Conservation (phyloP, 345 rosid genomes). For the Hibiscus tridactylites region DNA sequence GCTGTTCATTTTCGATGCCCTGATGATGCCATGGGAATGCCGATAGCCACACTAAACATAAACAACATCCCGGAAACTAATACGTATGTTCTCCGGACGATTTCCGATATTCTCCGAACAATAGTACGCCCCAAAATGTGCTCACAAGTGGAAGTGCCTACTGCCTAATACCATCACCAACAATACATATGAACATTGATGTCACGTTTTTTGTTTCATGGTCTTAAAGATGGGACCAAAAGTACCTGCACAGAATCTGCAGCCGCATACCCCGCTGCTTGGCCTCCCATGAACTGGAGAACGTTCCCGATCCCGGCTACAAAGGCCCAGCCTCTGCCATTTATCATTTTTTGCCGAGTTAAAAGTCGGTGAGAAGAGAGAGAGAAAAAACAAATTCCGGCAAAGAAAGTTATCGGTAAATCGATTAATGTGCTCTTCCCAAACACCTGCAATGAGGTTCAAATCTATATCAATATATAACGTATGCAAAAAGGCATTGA, state of each 20-base stretch:
- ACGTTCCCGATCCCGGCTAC: slow-evolving; percentile 68
- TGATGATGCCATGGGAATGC: no score
- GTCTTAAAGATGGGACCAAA: neutral
- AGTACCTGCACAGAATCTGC: slow-evolving; percentile 71
- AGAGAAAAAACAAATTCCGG: slow-evolving; percentile 71
- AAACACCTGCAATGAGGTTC: slow-evolving; percentile 39
- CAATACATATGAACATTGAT: neutral
- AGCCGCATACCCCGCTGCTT: slow-evolving; percentile 88
- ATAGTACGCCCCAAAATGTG: no score
- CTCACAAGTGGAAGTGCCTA: no score
- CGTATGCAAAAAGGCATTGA: neutral
- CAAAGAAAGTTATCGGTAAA: slow-evolving; percentile 52
- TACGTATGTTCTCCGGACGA: no score
- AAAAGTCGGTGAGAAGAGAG: slow-evolving; percentile 85
- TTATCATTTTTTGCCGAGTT: slow-evolving; percentile 87
- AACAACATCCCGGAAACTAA: no score
- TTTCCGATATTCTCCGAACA: no score
- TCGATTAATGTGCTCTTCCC: slow-evolving; percentile 60
- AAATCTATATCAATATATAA: neutral
- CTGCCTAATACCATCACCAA: slow-evolving; percentile 28
- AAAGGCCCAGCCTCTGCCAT: slow-evolving; percentile 72
- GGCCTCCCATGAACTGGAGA: slow-evolving; percentile 85
- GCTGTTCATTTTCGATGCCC: no score
- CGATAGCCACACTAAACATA: no score
- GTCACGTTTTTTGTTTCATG: neutral